These are phyloP conservation scores for Penicillium verhagenii DNA, from an alignment of 495 filamentous ascomycete genomes.

Conservation along the genomic window DNA sequence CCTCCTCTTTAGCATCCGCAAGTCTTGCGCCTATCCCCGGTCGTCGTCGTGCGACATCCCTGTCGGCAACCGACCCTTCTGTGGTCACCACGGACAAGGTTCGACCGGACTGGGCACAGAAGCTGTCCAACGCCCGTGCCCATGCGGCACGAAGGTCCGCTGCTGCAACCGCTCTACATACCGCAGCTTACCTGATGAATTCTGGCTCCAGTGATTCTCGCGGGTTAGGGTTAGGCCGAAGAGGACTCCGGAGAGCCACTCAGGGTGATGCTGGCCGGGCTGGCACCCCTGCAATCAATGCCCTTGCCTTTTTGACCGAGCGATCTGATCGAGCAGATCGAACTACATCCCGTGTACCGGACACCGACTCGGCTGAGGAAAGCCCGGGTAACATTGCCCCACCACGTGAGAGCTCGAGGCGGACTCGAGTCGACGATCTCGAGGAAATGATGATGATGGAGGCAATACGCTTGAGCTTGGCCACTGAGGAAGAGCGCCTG, in stretches of 20 bases:
- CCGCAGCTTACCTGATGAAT: conserved; percentile 90
- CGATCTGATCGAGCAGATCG: conserved; percentile 33
- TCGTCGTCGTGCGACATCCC: conserved; percentile 71
- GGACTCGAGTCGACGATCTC: conserved; percentile 75
- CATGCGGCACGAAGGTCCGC: conserved; percentile 85
- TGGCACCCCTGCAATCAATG: conserved; percentile 48
- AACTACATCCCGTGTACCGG: conserved; percentile 30
- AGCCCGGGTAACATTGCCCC: conserved; percentile 43
- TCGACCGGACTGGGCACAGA: conserved; percentile 91
- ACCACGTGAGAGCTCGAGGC: conserved; percentile 57
- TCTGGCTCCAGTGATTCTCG: conserved; percentile 51
- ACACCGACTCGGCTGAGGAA: conserved; percentile 44
- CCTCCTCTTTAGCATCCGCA: conserved; percentile 48
- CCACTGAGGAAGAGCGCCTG: conserved; percentile 84
- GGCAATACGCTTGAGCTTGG: conserved; percentile 84
- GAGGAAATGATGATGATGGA: conserved; percentile 99
- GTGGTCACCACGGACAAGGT: conserved; percentile 92
- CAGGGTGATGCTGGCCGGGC: conserved; percentile 36
- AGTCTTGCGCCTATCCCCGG: conserved; percentile 32
- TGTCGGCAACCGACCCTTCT: conserved; percentile 73
- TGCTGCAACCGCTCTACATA: conserved; percentile 91
- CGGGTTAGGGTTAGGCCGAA: conserved; percentile 46
- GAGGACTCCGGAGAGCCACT: conserved; percentile 44
- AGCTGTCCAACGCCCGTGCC: conserved; percentile 78
- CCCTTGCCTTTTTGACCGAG: conserved; percentile 52